phyloP scores from a whole-genome alignment of 2,329 filamentous ascomycete genomes.

The Fusarium pseudoanthophilum region DNA sequence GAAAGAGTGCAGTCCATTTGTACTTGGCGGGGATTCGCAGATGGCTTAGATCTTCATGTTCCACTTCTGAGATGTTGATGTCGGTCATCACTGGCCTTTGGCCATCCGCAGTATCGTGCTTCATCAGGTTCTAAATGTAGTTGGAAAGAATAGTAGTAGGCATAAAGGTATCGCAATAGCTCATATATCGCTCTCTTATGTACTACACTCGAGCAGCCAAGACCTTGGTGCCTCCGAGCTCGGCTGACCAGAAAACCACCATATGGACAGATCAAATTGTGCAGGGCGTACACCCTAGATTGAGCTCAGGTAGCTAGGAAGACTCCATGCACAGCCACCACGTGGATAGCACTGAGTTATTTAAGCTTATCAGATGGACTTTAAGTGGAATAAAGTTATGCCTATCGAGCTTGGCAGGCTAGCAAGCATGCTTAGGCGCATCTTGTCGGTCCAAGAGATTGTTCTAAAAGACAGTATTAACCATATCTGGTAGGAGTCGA shows the following conservation, averaged over 20 bases:
- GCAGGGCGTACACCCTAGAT: too few relatives aligned
- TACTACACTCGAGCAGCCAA: background rate
- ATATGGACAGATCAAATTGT: too few relatives aligned
- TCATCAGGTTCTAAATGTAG: background rate
- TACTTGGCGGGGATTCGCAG: background rate
- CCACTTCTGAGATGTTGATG: background rate
- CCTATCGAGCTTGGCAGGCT: background rate
- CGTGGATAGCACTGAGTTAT: background rate
- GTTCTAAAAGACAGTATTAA: background rate
- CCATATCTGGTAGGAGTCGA: background rate
- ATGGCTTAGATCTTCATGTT: background rate
- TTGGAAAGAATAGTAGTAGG: fast-evolving
- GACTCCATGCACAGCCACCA: background rate
- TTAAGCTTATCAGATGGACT: background rate
- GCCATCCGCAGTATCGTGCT: background rate
- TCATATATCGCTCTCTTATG: background rate
- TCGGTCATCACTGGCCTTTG: background rate
- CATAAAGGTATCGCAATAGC: fast-evolving
- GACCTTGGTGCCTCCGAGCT: background rate
- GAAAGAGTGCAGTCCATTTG: background rate
- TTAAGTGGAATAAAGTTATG: background rate
- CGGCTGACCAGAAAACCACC: background rate
- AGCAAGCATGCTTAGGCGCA: background rate
- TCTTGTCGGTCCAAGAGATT: background rate
- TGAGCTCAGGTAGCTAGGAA: too few relatives aligned